A percentile compares a stretch with the other conserved stretches of the same genome.
Conservation (phyloP, 1,284 basidiomycete species). For the Abortiporus biennis region DNA sequence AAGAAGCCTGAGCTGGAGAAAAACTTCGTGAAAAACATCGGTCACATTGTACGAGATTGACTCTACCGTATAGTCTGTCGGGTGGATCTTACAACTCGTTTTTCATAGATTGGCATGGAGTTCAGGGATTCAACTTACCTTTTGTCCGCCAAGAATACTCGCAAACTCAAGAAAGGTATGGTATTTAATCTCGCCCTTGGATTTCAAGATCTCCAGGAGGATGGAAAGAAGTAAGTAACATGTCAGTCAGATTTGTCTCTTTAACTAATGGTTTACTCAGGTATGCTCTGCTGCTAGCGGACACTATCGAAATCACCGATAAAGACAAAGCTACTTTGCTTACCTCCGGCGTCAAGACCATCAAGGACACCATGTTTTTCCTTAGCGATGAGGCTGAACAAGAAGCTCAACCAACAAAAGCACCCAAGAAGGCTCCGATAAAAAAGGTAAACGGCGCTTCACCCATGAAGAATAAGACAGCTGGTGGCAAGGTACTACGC, state of each 20-base stretch:
- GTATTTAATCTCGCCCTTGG: constrained; percentile 82
- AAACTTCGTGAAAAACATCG: constrained; percentile 85
- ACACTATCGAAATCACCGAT: constrained; percentile 82
- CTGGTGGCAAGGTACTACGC: constrained; percentile 77
- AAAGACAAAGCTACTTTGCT: constrained; percentile 62
- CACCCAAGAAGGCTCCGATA: constrained; percentile 51
- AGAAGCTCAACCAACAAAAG: constrained; percentile 39
- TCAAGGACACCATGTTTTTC: constrained; percentile 90
- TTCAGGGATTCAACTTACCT: constrained; percentile 89
- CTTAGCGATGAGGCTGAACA: constrained; percentile 51
- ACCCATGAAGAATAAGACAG: constrained; percentile 64
- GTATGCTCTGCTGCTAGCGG: constrained; percentile 87
- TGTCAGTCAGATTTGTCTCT: background rate
- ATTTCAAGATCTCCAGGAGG: constrained; percentile 79
- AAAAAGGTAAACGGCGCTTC: constrained; percentile 50
- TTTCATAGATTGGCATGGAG: constrained; percentile 80
- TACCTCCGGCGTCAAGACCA: constrained; percentile 78
- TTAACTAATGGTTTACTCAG: constrained; percentile 31
- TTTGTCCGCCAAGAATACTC: constrained; percentile 75
- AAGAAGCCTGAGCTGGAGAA: constrained; percentile 82
- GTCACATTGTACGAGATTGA: constrained; percentile 81
- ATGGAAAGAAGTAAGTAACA: constrained; percentile 63
- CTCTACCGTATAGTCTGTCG: too few species aligned
- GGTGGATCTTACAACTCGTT: background rate
- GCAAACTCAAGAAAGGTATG: constrained; percentile 76